Evolutionary conservation across 2,329 filamentous ascomycete species (phyloP).

Genomic region (Pezicula rhizophila): DNA sequence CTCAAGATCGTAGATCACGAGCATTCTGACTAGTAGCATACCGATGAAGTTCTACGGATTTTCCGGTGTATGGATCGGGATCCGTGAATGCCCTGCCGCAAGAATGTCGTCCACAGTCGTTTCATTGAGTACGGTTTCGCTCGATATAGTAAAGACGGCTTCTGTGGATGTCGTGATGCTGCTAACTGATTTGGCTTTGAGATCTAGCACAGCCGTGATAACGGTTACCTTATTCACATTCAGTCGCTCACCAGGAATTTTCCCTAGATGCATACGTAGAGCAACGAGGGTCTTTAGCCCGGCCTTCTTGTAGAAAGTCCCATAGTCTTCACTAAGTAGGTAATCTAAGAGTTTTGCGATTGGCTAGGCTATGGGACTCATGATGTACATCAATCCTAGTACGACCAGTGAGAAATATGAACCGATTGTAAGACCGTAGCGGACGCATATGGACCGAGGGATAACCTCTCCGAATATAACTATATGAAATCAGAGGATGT

Average conservation of each 20-base stretch:
- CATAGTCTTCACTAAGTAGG: conserved; percentile 89
- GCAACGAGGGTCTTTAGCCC: conserved; percentile 95
- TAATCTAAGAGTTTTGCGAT: conserved; percentile 93
- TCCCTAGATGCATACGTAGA: conserved; percentile 84
- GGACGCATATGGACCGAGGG: conserved; percentile 92
- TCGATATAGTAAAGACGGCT: conserved; percentile 92
- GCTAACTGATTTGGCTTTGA: conserved; percentile 93
- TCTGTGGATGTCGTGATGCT: conserved; percentile 98
- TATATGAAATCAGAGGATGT: conserved; percentile 33
- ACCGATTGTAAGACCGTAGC: conserved; percentile 90
- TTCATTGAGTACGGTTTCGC: conserved; percentile 88
- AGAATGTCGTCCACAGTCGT: conserved; percentile 90
- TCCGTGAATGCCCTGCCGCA: conserved; percentile 89
- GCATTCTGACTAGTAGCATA: conserved; percentile 96
- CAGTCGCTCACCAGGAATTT: conserved; percentile 74
- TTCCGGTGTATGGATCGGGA: conserved; percentile 85
- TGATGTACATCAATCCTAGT: conserved; percentile 82
- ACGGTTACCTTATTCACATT: conserved; percentile 99
- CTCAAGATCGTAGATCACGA: conserved; percentile 97
- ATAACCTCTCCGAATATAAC: conserved; percentile 98
- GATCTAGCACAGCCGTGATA: conserved; percentile 90
- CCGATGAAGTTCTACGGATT: conserved; percentile 86
- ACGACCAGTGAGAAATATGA: conserved; percentile 90
- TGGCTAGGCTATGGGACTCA: conserved; percentile 86
- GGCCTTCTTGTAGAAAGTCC: conserved; percentile 96